Evolutionary conservation across 192 early-diverging fungal genomes (phyloP).

Genomic region (Linnemannia schmuckeri): DNA sequence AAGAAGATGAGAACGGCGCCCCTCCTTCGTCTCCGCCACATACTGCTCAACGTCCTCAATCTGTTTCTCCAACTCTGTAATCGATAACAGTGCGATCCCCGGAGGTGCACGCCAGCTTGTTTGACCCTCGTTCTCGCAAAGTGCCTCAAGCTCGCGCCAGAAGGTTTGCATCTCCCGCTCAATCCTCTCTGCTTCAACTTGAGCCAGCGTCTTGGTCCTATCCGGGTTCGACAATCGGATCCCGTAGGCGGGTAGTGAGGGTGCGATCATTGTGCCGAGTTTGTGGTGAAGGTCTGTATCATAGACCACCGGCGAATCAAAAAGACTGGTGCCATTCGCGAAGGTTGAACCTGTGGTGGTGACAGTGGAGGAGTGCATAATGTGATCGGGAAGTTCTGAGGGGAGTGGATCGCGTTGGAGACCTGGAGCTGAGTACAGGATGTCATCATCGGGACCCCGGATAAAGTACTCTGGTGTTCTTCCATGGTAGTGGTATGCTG

Average conservation of each 20-base stretch:
- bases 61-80: slow-evolving; percentile 17
- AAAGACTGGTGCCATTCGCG: not conserved
- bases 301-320: not conserved
- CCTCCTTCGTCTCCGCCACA: not conserved
- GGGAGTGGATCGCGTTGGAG: slow-evolving; percentile 31
- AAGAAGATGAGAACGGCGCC: no score
- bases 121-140: slow-evolving; percentile 1
- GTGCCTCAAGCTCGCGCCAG: slow-evolving; percentile 26
- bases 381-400: slow-evolving; percentile 24
- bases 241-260: slow-evolving; percentile 9
- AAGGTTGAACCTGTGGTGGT: not conserved
- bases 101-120: not conserved
- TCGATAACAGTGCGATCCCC: slow-evolving; percentile 14
- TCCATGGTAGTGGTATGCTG: not conserved
- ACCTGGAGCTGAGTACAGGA: slow-evolving; percentile 29
- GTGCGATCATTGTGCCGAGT: slow-evolving; percentile 3
- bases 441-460: slow-evolving; percentile 26
- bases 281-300: not conserved
- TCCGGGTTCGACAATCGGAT: slow-evolving; percentile 12
- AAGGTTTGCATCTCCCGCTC: not conserved
- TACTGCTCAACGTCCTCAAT: slow-evolving; percentile 20
- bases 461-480: not conserved
- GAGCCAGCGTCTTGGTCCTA: slow-evolving; percentile 5
- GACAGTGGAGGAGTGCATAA: not conserved
- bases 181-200: slow-evolving; percentile 8